Percentiles rank a stretch among this genome's conserved stretches.
Conservation (phyloP, 257 asterid genomes). For the Jaltomata sinuosa region DNA sequence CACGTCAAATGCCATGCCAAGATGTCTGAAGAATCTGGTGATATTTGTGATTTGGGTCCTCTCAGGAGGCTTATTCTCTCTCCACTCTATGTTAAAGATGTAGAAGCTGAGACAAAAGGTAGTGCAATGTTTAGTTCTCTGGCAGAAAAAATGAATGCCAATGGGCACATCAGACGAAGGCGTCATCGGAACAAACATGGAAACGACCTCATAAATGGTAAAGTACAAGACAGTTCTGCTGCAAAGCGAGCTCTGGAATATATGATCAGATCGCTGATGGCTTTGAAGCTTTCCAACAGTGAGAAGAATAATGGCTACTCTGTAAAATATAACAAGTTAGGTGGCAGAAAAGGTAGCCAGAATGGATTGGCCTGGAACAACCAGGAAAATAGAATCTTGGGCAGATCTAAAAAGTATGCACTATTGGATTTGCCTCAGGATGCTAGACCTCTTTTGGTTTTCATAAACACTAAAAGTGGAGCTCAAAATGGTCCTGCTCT, state of each 20-base stretch:
- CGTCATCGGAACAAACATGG: slow-evolving; percentile 55
- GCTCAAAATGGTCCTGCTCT: slow-evolving; percentile 70
- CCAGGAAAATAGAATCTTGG: slow-evolving; percentile 21
- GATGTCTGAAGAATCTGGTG: slow-evolving; percentile 75
- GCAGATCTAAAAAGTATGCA: slow-evolving; percentile 41
- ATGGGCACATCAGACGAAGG: slow-evolving; percentile 50
- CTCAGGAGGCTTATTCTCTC: slow-evolving; percentile 70
- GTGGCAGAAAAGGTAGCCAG: slow-evolving; percentile 25
- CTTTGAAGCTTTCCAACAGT: slow-evolving; percentile 24
- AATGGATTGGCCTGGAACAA: slow-evolving; percentile 29
- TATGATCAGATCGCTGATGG: slow-evolving; percentile 42
- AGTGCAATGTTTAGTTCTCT: slow-evolving; percentile 26
- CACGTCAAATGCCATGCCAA: slow-evolving; percentile 78
- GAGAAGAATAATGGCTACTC: slow-evolving; percentile 24
- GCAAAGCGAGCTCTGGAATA: slow-evolving; percentile 39
- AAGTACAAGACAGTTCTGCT: slow-evolving; percentile 30
- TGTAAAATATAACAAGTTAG: slow-evolving; percentile 17
- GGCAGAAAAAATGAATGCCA: slow-evolving; percentile 36
- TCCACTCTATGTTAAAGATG: slow-evolving; percentile 66
- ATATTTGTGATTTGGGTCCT: slow-evolving; percentile 72
- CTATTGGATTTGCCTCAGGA: slow-evolving; percentile 56
- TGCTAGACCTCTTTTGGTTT: slow-evolving; percentile 81
- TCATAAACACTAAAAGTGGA: slow-evolving; percentile 75
- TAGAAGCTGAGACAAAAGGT: slow-evolving; percentile 28
- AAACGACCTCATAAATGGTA: slow-evolving; percentile 31